Evolutionary conservation across 257 asterid genomes (phyloP).

Genomic region (Solanum appendiculatum): DNA sequence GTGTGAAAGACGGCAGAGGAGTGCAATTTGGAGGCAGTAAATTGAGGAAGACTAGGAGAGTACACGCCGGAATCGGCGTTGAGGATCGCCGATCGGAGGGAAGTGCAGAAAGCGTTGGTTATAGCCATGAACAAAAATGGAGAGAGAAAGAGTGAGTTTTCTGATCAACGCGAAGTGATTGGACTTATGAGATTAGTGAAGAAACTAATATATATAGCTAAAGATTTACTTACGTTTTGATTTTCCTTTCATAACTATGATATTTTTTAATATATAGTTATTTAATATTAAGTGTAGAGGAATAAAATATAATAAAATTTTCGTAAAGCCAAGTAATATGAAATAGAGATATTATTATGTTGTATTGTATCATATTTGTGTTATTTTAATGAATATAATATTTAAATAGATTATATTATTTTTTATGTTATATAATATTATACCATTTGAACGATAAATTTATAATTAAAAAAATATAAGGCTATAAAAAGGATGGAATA

Average conservation of each 20-base stretch:
- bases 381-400: no score
- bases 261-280: background rate
- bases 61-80: constrained; percentile 1
- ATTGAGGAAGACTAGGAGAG: background rate
- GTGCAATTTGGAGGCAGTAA: background rate
- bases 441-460: no score
- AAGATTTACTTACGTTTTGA: background rate
- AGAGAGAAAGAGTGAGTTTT: constrained; percentile 7
- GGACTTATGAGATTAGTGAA: background rate
- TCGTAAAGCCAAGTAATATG: background rate
- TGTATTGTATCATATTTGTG: no score
- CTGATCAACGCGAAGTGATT: background rate
- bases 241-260: no score
- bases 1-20: constrained; percentile 5
- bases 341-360: no score
- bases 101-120: constrained; percentile 34
- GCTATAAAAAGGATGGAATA: no score
- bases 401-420: no score
- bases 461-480: no score
- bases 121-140: constrained; percentile 30
- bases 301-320: no score
- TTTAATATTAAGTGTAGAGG: background rate
- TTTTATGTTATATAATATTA: no score
- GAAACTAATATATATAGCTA: background rate
- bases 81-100: constrained; percentile 25